Base-by-base conservation (phyloP, 148 eudicot species). In the Fallopia convolvulus region DNA sequence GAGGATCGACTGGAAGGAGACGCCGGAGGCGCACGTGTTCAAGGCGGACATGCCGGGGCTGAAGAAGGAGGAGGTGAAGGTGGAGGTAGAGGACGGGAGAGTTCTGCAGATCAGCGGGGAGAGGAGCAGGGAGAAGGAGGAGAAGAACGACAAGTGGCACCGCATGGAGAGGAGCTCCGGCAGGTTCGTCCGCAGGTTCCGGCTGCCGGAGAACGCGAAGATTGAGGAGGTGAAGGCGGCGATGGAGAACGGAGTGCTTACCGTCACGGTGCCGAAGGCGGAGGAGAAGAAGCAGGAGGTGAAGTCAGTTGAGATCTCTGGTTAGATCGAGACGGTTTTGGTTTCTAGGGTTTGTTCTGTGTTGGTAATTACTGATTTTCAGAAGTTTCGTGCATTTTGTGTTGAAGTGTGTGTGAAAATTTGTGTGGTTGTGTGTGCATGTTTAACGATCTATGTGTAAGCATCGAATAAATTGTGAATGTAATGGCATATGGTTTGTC, bases 21-120 rank as follows among this genome's bases (percentile, higher is more conserved):
- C 78, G 30, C 78, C 66, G 78, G 78, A 76, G 46, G 68, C 78
- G 70, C 78, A 76, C 78, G 78, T 76, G 8, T 76, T 76, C 78
- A 58, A 58, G 50, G 78, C 68, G 33, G 78, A 73, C 36, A 47
- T 73, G 15, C 75, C 75, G 5, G 75, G 75, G 75, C 8, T 73
- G 42, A 73, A 73, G 75, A 73, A 73, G 53, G 75, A 73, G 55
- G 75, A 73, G 12, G 52, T 76, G 8, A 76, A 41, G 52, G 78
- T 76, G 44, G 70, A 76, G 71, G 78, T 76, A 4, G 78, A 58
- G 44, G 78, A 76, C 12, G 78, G 70, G 12, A 76, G 70, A 42
- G 78, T 75, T 2, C 77, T 75, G n/a, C 77, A 75, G 65, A 75
- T 75, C 44, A 75, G 77, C 65, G 77, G 77, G 0, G 78, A 76